Evolutionary conservation across 1,139 yeast species (phyloP).

Genomic region (Candida pseudocylindracea): DNA sequence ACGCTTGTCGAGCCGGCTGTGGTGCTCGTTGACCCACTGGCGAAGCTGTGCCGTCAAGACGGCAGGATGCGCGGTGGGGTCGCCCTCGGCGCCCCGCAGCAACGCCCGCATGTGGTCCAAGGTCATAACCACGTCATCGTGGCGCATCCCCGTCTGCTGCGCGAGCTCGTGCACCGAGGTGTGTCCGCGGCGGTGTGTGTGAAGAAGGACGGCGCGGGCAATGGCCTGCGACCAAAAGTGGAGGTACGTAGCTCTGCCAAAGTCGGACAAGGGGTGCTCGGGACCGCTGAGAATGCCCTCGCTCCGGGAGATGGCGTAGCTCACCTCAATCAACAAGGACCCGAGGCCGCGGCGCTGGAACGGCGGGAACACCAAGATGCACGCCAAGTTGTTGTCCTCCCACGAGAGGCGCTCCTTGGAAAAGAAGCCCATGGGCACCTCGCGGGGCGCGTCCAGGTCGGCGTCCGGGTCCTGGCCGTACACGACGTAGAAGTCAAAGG

Average conservation of each 20-base stretch:
- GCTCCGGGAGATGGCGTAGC: constrained; percentile 19
- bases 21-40: neutral
- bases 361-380: constrained; percentile 82
- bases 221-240: constrained; percentile 49
- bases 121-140: constrained; percentile 44
- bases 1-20: neutral
- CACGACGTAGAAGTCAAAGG: constrained; percentile 58
- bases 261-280: constrained; percentile 71
- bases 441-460: constrained; percentile 3
- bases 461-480: constrained; percentile 22
- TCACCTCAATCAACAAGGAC: constrained; percentile 57
- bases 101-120: constrained; percentile 34
- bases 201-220: constrained; percentile 6
- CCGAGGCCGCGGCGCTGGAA: constrained; percentile 69
- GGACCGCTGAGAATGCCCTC: constrained; percentile 27
- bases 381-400: constrained; percentile 71
- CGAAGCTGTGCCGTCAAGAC: neutral
- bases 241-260: constrained; percentile 52
- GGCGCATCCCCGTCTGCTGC: constrained; percentile 40
- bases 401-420: constrained; percentile 73
- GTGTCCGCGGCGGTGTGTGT: constrained; percentile 3
- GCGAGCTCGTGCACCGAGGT: constrained; percentile 33
- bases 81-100: neutral
- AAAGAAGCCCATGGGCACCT: constrained; percentile 41
- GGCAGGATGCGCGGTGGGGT: neutral